Percentiles rank a stretch among this genome's conserved stretches.
phyloP scores from a whole-genome alignment of 257 asterid genomes.

The Nemophila menziesii region DNA sequence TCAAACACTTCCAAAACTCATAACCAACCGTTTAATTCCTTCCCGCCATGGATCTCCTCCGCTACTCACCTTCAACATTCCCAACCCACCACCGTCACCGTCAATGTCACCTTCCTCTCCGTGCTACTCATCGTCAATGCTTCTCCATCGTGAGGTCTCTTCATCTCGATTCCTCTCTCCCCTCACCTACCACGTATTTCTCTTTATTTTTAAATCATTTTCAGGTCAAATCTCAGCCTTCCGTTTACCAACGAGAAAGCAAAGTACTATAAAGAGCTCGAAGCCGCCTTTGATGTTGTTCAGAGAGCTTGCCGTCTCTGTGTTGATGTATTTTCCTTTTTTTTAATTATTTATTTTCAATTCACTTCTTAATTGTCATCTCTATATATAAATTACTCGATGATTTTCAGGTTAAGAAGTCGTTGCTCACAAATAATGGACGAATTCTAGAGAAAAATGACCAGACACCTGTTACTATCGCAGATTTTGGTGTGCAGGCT shows the following conservation, averaged over 20 bases:
- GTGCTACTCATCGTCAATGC: conserved; percentile 31
- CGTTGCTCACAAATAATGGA: conserved; percentile 53
- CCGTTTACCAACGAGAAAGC: conserved; percentile 56
- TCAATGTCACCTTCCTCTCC: conserved; percentile 20
- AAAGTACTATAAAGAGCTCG: conserved; percentile 54
- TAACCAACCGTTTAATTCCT: conserved; percentile 21
- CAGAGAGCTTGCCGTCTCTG: conserved; percentile 88
- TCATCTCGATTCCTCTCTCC: not conserved
- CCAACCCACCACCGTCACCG: conserved; percentile 21
- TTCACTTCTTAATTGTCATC: not conserved
- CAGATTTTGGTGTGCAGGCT: conserved; percentile 98
- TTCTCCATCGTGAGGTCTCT: conserved; percentile 42
- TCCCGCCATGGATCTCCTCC: conserved; percentile 64
- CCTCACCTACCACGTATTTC: conserved; percentile 2
- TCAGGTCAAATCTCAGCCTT: conserved; percentile 46
- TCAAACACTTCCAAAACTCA: not conserved
- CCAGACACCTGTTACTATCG: conserved; percentile 84
- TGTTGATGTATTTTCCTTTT: conserved; percentile 44
- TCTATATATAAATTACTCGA: not conserved
- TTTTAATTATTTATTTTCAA: not conserved
- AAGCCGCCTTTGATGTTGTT: conserved; percentile 70
- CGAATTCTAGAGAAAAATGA: conserved; percentile 54
- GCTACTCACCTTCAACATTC: conserved; percentile 36
- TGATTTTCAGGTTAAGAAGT: conserved; percentile 55
- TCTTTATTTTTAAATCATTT: conserved; percentile 7